Base-by-base conservation (phyloP, 495 filamentous ascomycete species). In the Xylaria intraflava region DNA sequence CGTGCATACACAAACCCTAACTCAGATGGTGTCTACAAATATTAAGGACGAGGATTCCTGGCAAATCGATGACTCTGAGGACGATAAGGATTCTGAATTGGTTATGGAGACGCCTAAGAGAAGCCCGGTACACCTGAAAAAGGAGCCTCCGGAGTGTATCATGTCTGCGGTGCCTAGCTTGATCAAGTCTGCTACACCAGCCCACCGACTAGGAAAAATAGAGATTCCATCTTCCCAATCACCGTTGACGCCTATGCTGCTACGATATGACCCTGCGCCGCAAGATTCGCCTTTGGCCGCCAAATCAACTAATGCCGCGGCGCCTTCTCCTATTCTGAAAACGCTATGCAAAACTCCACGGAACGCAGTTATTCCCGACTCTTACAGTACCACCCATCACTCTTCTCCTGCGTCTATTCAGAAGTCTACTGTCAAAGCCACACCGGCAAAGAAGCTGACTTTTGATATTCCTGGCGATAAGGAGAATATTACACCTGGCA, bases 1-100 rank as follows among this genome's bases (percentile, higher is more conserved):
- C 45, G 73, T 71, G 29, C 66, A 75, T 31, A 75, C 72, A 0
- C 72, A 75, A 49, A 76, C 71, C 1, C 45, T 76, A 11, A 76
- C 73, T 1, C 73, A 76, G 53, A 58, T 74, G 10, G 24, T 72
- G 22, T 61, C 68, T n/a, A 41, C 29, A 10, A 62, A 64, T 46
- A 23, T 41, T 29, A 56, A 55, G 3, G 58, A 69, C 11, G 46
- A 64, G 1, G 60, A 59, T 11, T 26, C 23, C 43, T 50, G 66
- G 53, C 38, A 61, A 27, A 64, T 75, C 8, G 57, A 60, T 41
- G 70, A 72, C 41, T 74, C 70, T 4, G 60, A 69, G 22, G 65
- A 62, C 19, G 65, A 70, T 9, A 61, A 62, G 12, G 63, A 62
- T 23, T n/a, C 46, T 2, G 49, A 35, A 12, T 30, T 60, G 20